Conservation (phyloP, 73 alveolate species). For the Paramecium sonneborni region DNA sequence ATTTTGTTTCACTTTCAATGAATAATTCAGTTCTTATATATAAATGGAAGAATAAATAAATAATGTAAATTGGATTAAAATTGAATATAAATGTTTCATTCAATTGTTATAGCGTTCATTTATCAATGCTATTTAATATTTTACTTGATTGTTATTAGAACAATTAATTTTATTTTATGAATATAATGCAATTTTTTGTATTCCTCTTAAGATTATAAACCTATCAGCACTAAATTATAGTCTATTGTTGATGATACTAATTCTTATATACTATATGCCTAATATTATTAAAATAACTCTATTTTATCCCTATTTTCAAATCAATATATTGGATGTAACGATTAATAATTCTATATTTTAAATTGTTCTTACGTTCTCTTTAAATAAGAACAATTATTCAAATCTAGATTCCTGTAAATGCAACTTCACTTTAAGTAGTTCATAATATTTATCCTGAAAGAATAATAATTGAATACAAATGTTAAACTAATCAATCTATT, state of each 20-base stretch:
- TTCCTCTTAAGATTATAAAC: not conserved
- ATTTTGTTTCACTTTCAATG: not conserved
- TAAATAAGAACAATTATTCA: too few species aligned
- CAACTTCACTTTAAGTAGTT: not conserved
- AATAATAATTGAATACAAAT: not conserved
- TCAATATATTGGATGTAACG: not conserved
- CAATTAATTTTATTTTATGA: not conserved
- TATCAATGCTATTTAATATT: not conserved
- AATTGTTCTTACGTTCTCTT: not conserved
- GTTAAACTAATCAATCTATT: too few species aligned
- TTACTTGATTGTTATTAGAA: not conserved
- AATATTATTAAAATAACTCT: not conserved
- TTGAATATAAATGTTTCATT: not conserved
- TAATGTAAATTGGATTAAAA: not conserved
- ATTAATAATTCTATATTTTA: not conserved
- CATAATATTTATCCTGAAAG: not conserved
- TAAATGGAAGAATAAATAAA: not conserved
- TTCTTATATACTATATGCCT: not conserved
- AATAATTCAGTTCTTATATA: not conserved
- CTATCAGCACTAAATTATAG: not conserved
- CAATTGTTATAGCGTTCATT: not conserved
- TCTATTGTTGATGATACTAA: not conserved
- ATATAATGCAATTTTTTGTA: not conserved
- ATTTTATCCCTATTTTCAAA: not conserved
- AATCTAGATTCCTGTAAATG: not conserved